phyloP scores from a whole-genome alignment of 192 early-diverging fungal genomes.

The Coemansia sp. region DNA sequence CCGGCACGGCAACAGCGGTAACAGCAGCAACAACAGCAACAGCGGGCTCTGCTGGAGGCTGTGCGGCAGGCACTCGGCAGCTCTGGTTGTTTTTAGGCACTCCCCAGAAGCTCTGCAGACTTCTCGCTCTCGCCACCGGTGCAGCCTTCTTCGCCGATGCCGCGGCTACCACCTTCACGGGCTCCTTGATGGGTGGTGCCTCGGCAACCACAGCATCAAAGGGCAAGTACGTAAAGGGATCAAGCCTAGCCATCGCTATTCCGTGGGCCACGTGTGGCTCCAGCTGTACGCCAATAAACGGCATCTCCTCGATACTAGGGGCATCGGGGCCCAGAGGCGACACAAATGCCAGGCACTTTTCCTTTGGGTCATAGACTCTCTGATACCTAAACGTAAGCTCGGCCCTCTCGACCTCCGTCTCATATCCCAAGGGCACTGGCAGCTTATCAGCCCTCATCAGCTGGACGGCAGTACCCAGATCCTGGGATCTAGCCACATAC shows the following conservation, averaged over 20 bases:
- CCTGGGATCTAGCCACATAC: constrained; percentile 57
- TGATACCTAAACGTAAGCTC: constrained; percentile 89
- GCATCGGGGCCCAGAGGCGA: constrained; percentile 48
- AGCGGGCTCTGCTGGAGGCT: not conserved
- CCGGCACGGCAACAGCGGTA: not conserved
- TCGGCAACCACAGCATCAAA: constrained; percentile 15
- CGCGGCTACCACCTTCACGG: not conserved
- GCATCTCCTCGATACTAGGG: constrained; percentile 43
- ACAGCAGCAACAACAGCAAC: too few species aligned
- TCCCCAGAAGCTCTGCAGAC: constrained; percentile 26
- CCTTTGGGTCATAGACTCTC: constrained; percentile 76
- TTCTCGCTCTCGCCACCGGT: constrained; percentile 4
- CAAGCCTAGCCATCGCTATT: constrained; percentile 61
- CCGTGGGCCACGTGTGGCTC: constrained; percentile 53
- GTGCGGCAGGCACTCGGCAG: not conserved
- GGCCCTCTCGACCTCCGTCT: constrained; percentile 65
- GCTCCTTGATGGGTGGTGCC: not conserved
- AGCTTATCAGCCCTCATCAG: constrained; percentile 54
- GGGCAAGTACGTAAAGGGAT: constrained; percentile 61
- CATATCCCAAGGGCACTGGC: constrained; percentile 65
- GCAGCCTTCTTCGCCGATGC: not conserved
- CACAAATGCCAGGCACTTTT: constrained; percentile 57
- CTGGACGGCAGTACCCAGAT: constrained; percentile 57
- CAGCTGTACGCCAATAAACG: constrained; percentile 61
- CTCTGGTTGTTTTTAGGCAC: not conserved